Evolutionary conservation across 257 asterid genomes (phyloP).

Genomic region (Forsythia suspensa): DNA sequence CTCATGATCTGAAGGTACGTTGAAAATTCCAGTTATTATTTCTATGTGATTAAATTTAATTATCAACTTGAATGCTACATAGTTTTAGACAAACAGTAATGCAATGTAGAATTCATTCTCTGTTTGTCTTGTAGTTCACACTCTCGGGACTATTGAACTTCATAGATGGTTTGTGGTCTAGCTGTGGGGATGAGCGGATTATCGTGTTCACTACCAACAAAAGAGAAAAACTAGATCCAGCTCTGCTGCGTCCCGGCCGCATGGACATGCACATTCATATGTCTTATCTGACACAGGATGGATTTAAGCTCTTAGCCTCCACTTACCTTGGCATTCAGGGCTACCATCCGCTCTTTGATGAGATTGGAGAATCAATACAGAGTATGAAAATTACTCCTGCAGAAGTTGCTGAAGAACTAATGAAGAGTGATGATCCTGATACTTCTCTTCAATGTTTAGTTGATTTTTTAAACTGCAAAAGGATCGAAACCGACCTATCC

Average conservation of each 20-base stretch:
- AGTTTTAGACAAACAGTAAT: no score
- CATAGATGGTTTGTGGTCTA: constrained; percentile 86
- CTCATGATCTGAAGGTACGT: constrained; percentile 35
- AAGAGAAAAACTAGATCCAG: constrained; percentile 73
- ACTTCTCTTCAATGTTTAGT: constrained; percentile 40
- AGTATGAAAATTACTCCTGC: constrained; percentile 58
- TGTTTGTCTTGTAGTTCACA: constrained; percentile 40
- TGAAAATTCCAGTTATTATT: not conserved
- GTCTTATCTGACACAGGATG: constrained; percentile 63
- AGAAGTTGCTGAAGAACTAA: constrained; percentile 72
- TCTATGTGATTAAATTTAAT: not conserved
- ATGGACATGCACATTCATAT: constrained; percentile 85
- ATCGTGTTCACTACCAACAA: constrained; percentile 74
- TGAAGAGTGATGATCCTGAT: constrained; percentile 66
- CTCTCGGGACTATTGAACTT: constrained; percentile 72
- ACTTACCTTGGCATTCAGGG: constrained; percentile 47
- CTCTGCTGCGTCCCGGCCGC: constrained; percentile 77
- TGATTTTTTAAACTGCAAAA: constrained; percentile 44
- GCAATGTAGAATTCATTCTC: not conserved
- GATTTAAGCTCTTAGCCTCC: constrained; percentile 50
- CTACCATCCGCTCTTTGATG: constrained; percentile 27
- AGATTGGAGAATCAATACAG: constrained; percentile 44
- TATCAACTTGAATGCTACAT: not conserved
- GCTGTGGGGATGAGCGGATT: constrained; percentile 76
- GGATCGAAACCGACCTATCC: not conserved